Evolutionary conservation across 2,329 filamentous ascomycete species (phyloP), one percentile per base, ranked within the genome.

Genomic region (Fusarium humuli): DNA sequence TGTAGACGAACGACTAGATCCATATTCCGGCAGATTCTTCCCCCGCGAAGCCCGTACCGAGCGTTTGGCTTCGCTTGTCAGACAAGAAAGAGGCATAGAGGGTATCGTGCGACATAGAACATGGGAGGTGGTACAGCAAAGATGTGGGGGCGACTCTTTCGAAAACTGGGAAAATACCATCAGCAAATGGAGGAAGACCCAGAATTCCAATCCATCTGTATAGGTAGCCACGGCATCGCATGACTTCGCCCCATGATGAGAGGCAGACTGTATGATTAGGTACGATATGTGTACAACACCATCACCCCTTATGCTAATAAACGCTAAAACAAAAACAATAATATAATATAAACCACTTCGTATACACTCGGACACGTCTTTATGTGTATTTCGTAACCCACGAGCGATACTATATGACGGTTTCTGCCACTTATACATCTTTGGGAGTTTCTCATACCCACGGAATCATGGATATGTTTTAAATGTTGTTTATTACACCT

Each of bases 1-100:
- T 0, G 90, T 98, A 7, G 89, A 98, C 78, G 96, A 98, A 81
- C 85, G 96, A 59, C 79, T 98, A 62, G 96, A 99, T 82, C 96
- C 96, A 3, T 99, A 99, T 78, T 94, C 92, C 12, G 92, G 85
- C 9, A 85, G 95, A 25, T 97, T 93, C 78, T 95, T 95, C 73
- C 90, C 92, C 0, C 83, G 85, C 54, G 94, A 98, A 81, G 86
- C 92, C 16, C 86, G 94, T 69, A 96, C 94, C 1, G 92, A 98
- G 81, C 88, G 87, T 50, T 79, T 99, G 65, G 94, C 94, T 12
- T 86, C 85, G 44, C 77, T 94, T 55, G 82, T 97, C 61, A 86
- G 92, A 72, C 92, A 92, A 77, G 93, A 97, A 82, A 87, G 89
- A 75, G 87, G 88, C 41, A 88, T 97, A 18, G 93, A 97, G 81